These are phyloP conservation scores for Cordyceps javanica DNA, from an alignment of 2,329 filamentous ascomycete species.

Conservation along the genomic window DNA sequence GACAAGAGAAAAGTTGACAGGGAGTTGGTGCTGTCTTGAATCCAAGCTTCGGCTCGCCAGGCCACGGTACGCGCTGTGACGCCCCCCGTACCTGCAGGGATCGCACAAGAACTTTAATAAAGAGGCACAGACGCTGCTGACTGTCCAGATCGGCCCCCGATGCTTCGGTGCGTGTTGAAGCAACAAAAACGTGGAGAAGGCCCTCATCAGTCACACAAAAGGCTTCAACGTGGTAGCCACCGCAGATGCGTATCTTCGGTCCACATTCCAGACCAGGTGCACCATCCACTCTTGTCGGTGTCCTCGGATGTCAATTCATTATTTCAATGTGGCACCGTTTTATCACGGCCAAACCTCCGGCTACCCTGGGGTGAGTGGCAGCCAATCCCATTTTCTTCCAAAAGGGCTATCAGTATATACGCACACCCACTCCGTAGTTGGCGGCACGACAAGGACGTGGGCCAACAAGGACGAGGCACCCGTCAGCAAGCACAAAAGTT, in stretches of 20 bases:
- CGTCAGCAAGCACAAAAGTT: not conserved
- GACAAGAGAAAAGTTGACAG: not conserved
- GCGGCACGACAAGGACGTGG: not conserved
- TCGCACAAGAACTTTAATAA: not conserved
- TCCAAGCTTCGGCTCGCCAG: not conserved
- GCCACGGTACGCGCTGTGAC: too few relatives aligned
- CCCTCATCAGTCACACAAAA: not conserved
- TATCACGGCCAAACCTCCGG: not conserved
- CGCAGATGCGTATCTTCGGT: not conserved
- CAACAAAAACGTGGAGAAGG: not conserved
- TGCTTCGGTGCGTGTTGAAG: not conserved
- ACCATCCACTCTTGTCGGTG: not conserved
- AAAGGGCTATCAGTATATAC: not conserved
- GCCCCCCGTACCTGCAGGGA: conserved; percentile 2
- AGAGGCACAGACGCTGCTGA: not conserved
- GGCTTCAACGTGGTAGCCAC: not conserved
- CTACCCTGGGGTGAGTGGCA: not conserved
- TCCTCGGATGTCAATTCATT: not conserved
- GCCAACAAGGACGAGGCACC: not conserved
- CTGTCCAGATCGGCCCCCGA: conserved; percentile 3
- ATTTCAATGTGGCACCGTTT: not conserved
- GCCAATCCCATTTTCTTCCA: not conserved
- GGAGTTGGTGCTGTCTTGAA: not conserved
- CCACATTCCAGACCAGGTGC: conserved; percentile 1
- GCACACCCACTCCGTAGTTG: not conserved